Evolutionary conservation across 1,139 yeast species (phyloP).

Genomic region (Saccharomyces hybrid): DNA sequence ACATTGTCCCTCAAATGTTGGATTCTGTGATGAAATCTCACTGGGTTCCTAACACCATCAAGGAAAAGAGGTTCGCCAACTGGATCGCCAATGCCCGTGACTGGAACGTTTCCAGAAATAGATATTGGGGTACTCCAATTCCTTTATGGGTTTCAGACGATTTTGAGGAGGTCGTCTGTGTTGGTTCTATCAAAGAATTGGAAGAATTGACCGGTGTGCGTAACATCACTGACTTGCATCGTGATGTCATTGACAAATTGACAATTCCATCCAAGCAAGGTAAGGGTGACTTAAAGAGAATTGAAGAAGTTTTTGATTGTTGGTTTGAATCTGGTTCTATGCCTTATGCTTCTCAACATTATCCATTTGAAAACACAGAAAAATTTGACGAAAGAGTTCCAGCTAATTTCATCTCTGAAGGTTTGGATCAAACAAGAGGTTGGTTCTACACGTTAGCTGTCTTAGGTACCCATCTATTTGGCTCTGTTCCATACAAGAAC

Average conservation of each 20-base stretch:
- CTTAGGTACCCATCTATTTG: conserved; percentile 89
- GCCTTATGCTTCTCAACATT: conserved; percentile 97
- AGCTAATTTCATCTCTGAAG: conserved; percentile 96
- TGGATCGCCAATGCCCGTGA: conserved; percentile 99
- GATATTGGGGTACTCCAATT: conserved; percentile 99
- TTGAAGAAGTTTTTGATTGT: conserved; percentile 98
- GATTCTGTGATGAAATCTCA: conserved; percentile 75
- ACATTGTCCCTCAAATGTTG: conserved; percentile 83
- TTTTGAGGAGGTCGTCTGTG: conserved; percentile 82
- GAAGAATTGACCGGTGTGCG: conserved; percentile 72
- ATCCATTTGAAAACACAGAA: conserved; percentile 84
- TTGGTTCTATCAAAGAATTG: conserved; percentile 85
- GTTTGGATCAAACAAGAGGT: conserved; percentile 99
- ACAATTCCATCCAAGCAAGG: conserved; percentile 93
- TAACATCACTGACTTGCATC: conserved; percentile 83
- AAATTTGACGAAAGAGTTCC: conserved; percentile 72
- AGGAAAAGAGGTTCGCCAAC: conserved; percentile 91
- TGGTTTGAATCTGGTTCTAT: conserved; percentile 99
- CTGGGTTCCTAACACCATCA: conserved; percentile 90
- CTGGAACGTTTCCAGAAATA: conserved; percentile 96
- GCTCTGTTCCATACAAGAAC: conserved; percentile 87
- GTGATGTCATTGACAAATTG: conserved; percentile 84
- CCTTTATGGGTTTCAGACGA: conserved; percentile 98
- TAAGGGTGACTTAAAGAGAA: conserved; percentile 78
- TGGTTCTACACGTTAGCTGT: conserved; percentile 98